Conservation (phyloP, 495 filamentous ascomycete genomes). For the Neurospora pannonica region DNA sequence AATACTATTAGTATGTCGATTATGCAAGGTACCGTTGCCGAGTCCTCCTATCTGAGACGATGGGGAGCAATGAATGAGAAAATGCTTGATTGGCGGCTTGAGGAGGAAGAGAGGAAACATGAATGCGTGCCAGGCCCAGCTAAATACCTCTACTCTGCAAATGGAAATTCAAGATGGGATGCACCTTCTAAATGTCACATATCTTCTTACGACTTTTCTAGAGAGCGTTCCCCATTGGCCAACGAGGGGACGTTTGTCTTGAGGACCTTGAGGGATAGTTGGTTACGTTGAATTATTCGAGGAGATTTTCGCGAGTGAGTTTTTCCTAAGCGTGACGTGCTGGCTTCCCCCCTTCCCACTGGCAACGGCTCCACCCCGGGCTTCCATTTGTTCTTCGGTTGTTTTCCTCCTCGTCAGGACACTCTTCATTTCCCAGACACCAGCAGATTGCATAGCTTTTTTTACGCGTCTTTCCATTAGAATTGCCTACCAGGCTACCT, state of each 20-base stretch:
- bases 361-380: not conserved
- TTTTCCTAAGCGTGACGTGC: too few species aligned
- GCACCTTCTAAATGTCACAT: not conserved
- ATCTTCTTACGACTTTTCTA: not conserved
- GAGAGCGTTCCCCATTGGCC: not conserved
- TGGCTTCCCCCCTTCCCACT: not conserved
- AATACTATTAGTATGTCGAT: not conserved
- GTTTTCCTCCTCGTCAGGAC: not conserved
- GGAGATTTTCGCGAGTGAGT: not conserved
- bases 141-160: not conserved
- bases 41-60: not conserved
- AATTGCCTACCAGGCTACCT: not conserved
- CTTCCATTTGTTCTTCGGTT: not conserved
- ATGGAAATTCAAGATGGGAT: not conserved
- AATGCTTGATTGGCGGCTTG: not conserved
- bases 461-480: too few species aligned
- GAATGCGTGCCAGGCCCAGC: not conserved
- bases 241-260: not conserved
- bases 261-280: not conserved
- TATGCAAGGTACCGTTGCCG: not conserved
- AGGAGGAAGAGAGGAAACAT: not conserved
- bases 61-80: not conserved
- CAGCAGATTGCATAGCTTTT: too few species aligned
- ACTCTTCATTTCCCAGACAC: too few species aligned
- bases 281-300: not conserved